Evolutionary conservation across 768 basidiomycete species (phyloP).

Genomic region (Gautieria morchelliformis): DNA sequence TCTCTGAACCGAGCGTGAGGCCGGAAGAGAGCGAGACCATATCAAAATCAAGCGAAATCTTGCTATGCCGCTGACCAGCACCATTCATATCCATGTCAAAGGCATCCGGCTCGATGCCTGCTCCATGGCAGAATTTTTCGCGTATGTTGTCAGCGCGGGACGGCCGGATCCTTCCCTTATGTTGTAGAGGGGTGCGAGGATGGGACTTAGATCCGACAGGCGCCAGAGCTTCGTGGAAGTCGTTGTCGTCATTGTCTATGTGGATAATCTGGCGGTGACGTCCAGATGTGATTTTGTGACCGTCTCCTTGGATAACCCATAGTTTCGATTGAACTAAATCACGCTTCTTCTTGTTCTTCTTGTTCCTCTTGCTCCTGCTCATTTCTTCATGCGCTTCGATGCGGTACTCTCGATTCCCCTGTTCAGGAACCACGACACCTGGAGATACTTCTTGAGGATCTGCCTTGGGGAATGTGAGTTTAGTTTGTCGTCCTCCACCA

Average conservation of each 20-base stretch:
- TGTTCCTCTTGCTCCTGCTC: background rate
- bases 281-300: constrained; percentile 30
- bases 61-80: constrained; percentile 2
- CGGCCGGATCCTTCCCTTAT: background rate
- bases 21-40: constrained; percentile 42
- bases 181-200: background rate
- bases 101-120: background rate
- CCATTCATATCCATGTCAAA: background rate
- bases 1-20: constrained; percentile 37
- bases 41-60: constrained; percentile 39
- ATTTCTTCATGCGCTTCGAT: background rate
- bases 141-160: background rate
- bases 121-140: background rate
- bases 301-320: constrained; percentile 1
- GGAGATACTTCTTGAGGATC: background rate
- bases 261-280: constrained; percentile 27
- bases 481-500: background rate
- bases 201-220: constrained; percentile 16
- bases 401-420: background rate
- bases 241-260: constrained; percentile 36
- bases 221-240: constrained; percentile 32
- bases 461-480: background rate
- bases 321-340: background rate
- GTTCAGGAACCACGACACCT: background rate
- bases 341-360: background rate